Conservation (phyloP, 176 grass and related monocot genomes). For the Oryza longistaminata region DNA sequence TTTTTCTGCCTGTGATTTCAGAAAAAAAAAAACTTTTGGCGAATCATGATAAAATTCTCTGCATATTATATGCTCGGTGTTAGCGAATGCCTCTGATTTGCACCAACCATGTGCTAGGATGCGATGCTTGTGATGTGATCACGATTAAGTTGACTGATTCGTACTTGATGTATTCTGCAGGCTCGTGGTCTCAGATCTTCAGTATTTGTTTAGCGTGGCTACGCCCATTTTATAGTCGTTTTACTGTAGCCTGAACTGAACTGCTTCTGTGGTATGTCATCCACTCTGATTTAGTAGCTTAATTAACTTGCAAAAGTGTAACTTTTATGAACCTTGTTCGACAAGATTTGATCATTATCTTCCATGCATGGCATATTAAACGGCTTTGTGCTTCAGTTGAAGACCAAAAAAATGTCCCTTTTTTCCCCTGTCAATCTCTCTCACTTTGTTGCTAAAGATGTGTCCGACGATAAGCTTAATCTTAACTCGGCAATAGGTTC, state of each 20-base stretch:
- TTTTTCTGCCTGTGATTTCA: not conserved
- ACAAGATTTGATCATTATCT: constrained; percentile 32
- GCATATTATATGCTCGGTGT: not conserved
- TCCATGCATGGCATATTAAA: not conserved
- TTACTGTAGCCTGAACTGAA: not conserved
- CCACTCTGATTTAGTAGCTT: not conserved
- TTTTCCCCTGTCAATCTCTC: not conserved
- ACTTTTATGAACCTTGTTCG: constrained; percentile 19
- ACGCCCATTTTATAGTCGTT: not conserved
- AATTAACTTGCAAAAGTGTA: constrained; percentile 22
- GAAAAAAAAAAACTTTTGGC: not conserved
- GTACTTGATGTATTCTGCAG: not conserved
- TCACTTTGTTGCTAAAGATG: not conserved
- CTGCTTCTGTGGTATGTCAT: not conserved
- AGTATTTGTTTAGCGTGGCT: not conserved
- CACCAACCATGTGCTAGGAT: not conserved
- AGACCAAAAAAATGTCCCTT: not conserved
- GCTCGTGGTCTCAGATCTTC: not conserved
- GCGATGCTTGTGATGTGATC: not conserved
- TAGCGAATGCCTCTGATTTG: constrained; percentile 23
- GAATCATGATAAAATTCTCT: not conserved
- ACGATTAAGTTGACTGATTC: constrained; percentile 17
- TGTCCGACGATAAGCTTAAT: constrained; percentile 10
- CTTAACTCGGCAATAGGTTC: constrained; percentile 2
- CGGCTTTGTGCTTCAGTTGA: not conserved